Evolutionary conservation across 441 rosid genomes (phyloP).

Genomic region (Erodium chrysanthum): DNA sequence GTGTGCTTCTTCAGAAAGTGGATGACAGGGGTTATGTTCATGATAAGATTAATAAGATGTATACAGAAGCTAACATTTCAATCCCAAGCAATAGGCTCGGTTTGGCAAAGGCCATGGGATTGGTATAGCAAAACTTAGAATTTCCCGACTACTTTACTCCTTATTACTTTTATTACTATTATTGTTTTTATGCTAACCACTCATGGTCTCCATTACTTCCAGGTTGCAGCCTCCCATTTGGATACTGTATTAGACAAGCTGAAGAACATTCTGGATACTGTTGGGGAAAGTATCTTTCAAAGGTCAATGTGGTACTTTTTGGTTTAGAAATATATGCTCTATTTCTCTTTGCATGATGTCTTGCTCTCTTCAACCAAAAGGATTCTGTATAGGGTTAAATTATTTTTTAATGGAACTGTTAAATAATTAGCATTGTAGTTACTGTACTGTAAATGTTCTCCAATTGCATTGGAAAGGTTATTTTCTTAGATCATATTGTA

Average conservation of each 20-base stretch:
- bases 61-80: conserved; percentile 74
- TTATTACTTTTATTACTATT: neutral
- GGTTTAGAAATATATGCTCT: conserved; percentile 2
- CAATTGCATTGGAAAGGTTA: neutral
- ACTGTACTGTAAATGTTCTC: neutral
- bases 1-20: conserved; percentile 92
- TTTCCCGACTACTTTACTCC: conserved; percentile 10
- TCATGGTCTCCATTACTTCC: conserved; percentile 24
- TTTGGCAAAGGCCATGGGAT: conserved; percentile 96
- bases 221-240: conserved; percentile 99
- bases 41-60: conserved; percentile 88
- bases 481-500: neutral
- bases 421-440: neutral
- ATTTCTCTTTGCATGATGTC: neutral
- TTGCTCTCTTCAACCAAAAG: conserved; percentile 1
- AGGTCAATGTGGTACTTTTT: conserved; percentile 39
- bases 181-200: conserved; percentile 14
- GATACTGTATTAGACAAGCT: conserved; percentile 92
- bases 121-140: conserved; percentile 44
- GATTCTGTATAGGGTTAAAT: neutral
- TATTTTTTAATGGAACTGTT: neutral
- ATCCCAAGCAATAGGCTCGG: conserved; percentile 93
- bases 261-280: conserved; percentile 74
- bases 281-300: conserved; percentile 73
- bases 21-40: conserved; percentile 76